Evolutionary conservation across 1,284 basidiomycete genomes (phyloP), one percentile per base, ranked within the genome.

Genomic region (Grifola frondosa): DNA sequence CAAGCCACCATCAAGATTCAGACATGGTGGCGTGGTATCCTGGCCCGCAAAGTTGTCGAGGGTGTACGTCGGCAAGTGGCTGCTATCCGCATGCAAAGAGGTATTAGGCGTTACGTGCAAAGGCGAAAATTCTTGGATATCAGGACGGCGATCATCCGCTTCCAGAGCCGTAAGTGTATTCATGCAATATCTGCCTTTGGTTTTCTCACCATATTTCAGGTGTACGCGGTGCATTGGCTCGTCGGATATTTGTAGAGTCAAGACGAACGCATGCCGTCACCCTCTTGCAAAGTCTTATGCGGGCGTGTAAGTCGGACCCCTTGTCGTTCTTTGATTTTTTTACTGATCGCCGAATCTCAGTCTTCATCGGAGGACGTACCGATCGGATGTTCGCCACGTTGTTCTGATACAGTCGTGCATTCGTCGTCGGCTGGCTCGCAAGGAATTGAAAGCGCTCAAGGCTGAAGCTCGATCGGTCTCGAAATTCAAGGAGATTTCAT

Each of bases 401-500:
- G 71, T 97, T 41, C 86, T 88, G 59, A 68, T 99, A 23, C 97
- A 99, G 64, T 95, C 91, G 16, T 95, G 92, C 60, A 75, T 96
- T 48, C 90, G 97, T 40, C 89, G 96, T 22, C 84, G 91, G 31
- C 70, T 91, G 37, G 97, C 97, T 22, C 82, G 87, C 50, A 88
- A 85, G 54, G 85, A 97, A 63, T 81, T 99, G 44, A 86, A 87
- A 54, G 75, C 73, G 6, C 81, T 98, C 49, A 87, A 82, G 59
- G 80, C 85, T 20, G 97, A 99, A 66, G 97, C 97, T 19, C 91
- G 94, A 42, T 98, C 96, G 1, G 96, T 96, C 23, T 89, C 89
- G 54, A 97, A 97, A 66, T 97, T 97, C 80, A 97, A 99, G 70
- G 97, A 99, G 70, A 97, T 97, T 53, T 98, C 97, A 0, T 99